Base-by-base conservation (phyloP, 371 early-diverging fungal genomes). In the Lichtheimia ramosa region DNA sequence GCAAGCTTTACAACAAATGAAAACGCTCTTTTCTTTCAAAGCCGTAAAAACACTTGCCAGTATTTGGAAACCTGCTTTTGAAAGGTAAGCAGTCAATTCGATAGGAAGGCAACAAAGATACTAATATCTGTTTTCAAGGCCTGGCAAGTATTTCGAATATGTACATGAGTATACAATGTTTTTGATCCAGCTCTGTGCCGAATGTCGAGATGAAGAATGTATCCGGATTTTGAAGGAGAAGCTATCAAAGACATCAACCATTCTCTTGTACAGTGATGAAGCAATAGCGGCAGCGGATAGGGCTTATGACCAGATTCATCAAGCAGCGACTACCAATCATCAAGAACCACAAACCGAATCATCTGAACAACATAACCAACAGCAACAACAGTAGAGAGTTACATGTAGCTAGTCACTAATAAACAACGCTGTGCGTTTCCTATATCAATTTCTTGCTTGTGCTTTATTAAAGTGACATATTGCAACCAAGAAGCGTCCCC, bases 31-130 rank as follows among this genome's bases (percentile, higher is more conserved):
- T 58, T 75, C 83, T 5, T 64, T 89, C 79, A 79, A 58, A 64
- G 74, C 3, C 84, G 72, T 23, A 61, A 70, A 84, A 58, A 71
- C 73, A 4, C 75, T 79, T 20, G 76, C 82, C 12, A 84, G 78
- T 54, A 85, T 91, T 28, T 91, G 89, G 89, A 86, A 84, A 40
- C 84, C 88, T 5, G 86, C 78, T 48, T 91, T 84, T 71, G 91
- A 91, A 74, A 68, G 88, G 81, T 87, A 77, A 59, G 23, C 5
- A 8, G 8, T 1, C n/a, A n/a, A n/a, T n/a, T n/a, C n/a, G n/a
- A n/a, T n/a, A n/a, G n/a, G n/a, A n/a, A n/a, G n/a, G n/a, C n/a
- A n/a, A n/a, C n/a, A n/a, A n/a, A n/a, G n/a, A n/a, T n/a, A 20
- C 51, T 13, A n/a, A 23, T 25, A 2, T 2, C 16, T 14, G 12